Conservation (phyloP, 345 rosid species). For the Eutrema heterophyllum region DNA sequence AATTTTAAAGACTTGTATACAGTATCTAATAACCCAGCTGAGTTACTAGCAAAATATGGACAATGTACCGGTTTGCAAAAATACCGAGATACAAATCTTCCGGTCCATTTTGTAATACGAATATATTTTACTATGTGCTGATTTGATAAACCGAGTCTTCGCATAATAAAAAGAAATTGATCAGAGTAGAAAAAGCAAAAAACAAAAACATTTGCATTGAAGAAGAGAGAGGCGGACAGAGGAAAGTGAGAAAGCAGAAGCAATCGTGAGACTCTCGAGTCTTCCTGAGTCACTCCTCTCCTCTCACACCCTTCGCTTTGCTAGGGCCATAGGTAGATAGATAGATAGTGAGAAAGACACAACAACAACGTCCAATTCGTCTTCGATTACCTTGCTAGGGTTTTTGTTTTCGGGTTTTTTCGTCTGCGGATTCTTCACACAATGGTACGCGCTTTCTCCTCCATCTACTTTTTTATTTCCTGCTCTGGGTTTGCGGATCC, state of each 20-base stretch:
- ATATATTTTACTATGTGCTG: not conserved
- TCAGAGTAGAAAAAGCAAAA: not conserved
- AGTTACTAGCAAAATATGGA: not conserved
- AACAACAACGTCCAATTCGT: not conserved
- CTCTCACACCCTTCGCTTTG: conserved; percentile 7
- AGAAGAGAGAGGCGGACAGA: conserved; percentile 24
- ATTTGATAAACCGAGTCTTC: not conserved
- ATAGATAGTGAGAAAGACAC: not conserved
- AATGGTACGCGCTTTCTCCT: conserved; percentile 26
- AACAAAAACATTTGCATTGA: not conserved
- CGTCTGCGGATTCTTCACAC: not conserved
- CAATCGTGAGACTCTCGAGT: conserved; percentile 27
- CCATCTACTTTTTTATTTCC: not conserved
- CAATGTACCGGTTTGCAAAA: not conserved
- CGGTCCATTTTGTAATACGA: not conserved
- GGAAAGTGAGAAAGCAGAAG: conserved; percentile 15
- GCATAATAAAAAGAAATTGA: not conserved
- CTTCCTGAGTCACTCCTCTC: conserved; percentile 21
- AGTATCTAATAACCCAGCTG: not conserved
- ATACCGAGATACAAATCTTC: not conserved
- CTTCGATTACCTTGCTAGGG: conserved; percentile 16
- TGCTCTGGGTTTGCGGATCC: conserved; percentile 4
- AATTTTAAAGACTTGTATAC: not conserved
- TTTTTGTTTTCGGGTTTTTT: not conserved
- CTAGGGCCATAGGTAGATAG: not conserved